Base-by-base conservation (phyloP, 2,329 filamentous ascomycete genomes). In the Colletotrichum lentis region DNA sequence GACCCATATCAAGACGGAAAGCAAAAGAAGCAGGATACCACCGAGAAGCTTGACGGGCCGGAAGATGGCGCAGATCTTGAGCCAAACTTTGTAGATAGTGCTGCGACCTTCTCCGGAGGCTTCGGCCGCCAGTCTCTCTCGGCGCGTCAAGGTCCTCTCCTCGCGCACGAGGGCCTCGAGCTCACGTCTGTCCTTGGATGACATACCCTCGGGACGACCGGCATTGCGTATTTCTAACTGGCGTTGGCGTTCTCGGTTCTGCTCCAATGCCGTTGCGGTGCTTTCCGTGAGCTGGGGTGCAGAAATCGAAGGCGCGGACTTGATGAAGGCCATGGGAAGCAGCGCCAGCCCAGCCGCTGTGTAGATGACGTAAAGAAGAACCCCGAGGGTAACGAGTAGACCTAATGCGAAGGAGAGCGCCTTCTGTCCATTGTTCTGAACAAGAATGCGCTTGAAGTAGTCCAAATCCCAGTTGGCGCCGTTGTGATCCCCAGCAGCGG, bases 371-470 rank as follows among this genome's bases (percentile, higher is more conserved):
- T 97, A 98, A 2, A 97, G 84, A 18, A 97, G 78, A 0, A 93
- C 94, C 4, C 96, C 96, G 37, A 97, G 81, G 0, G 92, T 94
- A 62, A 97, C 91, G 49, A 99, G 84, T n/a, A 97, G 83, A 0
- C 96, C 96, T 24, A 97, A 83, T 2, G 90, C 90, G 80, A 99
- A 99, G 0, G 93, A 95, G 60, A 99, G 83, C 0, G 95, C 94
- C 76, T 96, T 93, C 79, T 98, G 95, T 69, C 94, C 94, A 77
- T 94, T 92, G 76, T 97, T 97, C 77, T 94, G 91, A 1, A 91
- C 84, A 54, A 98, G 82, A 12, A 98, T 83, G 62, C 88, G 88
- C 81, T 92, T 95, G 87, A 97, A 97, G 79, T 94, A 98, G 79
- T 97, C 95, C 65, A 97, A 83, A 73, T 97, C 93, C 74, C 91